A percentile compares a stretch with the other conserved stretches of the same genome.
Conservation (phyloP, 2,329 filamentous ascomycete species). For the Diaporthe sp. region DNA sequence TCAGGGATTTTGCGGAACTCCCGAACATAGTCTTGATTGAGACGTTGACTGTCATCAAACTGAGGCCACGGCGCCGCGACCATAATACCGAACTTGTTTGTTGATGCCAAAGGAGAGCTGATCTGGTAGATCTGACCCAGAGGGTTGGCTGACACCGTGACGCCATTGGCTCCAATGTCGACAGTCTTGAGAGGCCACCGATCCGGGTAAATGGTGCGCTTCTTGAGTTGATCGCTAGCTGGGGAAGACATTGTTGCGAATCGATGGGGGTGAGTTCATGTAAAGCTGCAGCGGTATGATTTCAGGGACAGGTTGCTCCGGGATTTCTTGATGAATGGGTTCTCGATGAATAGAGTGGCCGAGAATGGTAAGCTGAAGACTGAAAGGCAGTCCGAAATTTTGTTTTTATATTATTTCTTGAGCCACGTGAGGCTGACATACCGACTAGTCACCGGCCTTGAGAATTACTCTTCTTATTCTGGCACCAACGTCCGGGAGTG, state of each 20-base stretch:
- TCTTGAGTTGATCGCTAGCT: background rate
- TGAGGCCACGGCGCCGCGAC: slow-evolving; percentile 42
- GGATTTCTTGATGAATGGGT: background rate
- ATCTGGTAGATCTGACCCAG: slow-evolving; percentile 40
- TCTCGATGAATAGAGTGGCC: background rate
- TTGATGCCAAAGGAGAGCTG: background rate
- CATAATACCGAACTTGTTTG: slow-evolving; percentile 41
- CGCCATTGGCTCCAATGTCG: slow-evolving; percentile 40
- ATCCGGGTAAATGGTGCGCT: background rate
- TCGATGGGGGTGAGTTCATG: background rate
- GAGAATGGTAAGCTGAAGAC: background rate
- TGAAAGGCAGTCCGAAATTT: too few relatives aligned
- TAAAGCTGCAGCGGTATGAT: too few relatives aligned
- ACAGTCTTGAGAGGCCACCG: slow-evolving; percentile 39
- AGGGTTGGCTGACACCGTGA: slow-evolving; percentile 39
- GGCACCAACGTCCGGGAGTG: background rate
- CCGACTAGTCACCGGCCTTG: background rate
- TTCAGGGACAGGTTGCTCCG: background rate
- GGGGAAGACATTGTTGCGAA: background rate
- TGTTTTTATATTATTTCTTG: background rate
- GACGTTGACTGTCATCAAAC: slow-evolving; percentile 40
- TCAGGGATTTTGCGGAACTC: slow-evolving; percentile 42
- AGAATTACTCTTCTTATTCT: background rate
- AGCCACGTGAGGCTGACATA: background rate
- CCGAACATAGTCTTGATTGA: slow-evolving; percentile 39